These are phyloP conservation scores for Pseudocercospora vitis DNA, from an alignment of 2,329 filamentous ascomycete species.

Conservation along the genomic window DNA sequence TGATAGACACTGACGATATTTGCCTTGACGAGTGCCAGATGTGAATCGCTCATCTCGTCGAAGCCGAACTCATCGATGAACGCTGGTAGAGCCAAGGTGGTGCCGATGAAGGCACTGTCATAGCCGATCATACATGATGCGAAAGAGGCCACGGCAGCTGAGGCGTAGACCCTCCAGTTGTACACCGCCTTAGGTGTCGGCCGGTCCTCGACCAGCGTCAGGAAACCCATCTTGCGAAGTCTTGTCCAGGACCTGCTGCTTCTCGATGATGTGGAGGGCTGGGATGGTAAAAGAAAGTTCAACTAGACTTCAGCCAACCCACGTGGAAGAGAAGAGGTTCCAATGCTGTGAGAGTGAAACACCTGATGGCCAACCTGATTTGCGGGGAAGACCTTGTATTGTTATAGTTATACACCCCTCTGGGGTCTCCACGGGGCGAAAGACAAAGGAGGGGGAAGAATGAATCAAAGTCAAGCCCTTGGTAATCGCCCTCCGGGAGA, in stretches of 20 bases:
- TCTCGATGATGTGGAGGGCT: too few species aligned
- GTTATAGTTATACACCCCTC: conserved; percentile 8
- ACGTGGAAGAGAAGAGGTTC: conserved; percentile 8
- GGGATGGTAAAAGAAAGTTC: too few species aligned
- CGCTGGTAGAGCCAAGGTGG: conserved; percentile 68
- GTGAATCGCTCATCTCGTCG: conserved; percentile 45
- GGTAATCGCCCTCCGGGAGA: conserved; percentile 5
- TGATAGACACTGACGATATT: conserved; percentile 79
- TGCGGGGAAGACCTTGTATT: conserved; percentile 1
- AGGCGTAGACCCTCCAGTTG: conserved; percentile 60
- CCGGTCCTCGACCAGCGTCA: conserved; percentile 43
- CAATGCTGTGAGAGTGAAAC: neutral
- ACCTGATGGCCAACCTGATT: neutral
- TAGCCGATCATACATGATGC: conserved; percentile 54
- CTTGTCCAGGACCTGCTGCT: neutral
- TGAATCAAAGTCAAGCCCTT: conserved; percentile 17
- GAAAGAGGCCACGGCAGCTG: conserved; percentile 56
- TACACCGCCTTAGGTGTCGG: conserved; percentile 59
- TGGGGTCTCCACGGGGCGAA: conserved; percentile 5
- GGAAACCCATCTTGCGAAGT: conserved; percentile 38
- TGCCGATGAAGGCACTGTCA: conserved; percentile 67
- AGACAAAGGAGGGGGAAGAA: conserved; percentile 14
- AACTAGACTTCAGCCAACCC: conserved; percentile 6
- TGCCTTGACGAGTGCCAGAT: conserved; percentile 62
- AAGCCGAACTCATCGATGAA: conserved; percentile 71